These are phyloP conservation scores for Bifiguratus adelaidae DNA, from an alignment of 192 early-diverging fungal genomes.

Conservation along the genomic window DNA sequence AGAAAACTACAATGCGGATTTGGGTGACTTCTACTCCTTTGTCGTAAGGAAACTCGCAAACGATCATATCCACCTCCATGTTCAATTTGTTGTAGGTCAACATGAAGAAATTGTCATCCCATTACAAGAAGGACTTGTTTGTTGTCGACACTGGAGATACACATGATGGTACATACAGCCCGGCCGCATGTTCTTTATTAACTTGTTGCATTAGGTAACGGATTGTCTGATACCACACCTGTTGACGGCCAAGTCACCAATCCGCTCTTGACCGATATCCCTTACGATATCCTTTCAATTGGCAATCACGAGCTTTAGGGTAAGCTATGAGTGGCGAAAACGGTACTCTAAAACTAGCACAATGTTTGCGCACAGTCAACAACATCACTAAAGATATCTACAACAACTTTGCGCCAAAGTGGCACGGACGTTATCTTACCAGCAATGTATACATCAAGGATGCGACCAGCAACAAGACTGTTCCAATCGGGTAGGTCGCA, in stretches of 20 bases:
- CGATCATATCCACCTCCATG: not conserved
- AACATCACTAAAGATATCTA: conserved; percentile 7
- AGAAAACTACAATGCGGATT: conserved; percentile 28
- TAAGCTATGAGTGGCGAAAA: not conserved
- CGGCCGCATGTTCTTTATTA: not conserved
- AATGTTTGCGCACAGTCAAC: conserved; percentile 10
- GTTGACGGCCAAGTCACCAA: conserved; percentile 17
- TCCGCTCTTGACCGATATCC: conserved; percentile 20
- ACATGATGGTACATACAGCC: conserved; percentile 22
- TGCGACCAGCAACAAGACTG: conserved; percentile 23
- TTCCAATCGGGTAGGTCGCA: conserved; percentile 20
- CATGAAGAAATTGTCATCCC: conserved; percentile 31
- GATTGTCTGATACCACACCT: conserved; percentile 21
- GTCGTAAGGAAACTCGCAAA: conserved; percentile 1
- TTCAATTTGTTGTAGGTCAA: conserved; percentile 6
- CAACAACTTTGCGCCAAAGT: conserved; percentile 11
- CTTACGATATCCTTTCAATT: conserved; percentile 26
- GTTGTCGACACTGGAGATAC: conserved; percentile 39
- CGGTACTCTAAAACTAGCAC: not conserved
- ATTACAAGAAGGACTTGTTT: conserved; percentile 34
- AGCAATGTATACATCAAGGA: conserved; percentile 19
- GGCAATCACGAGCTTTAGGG: conserved; percentile 26
- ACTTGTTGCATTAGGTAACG: conserved; percentile 14
- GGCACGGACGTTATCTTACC: conserved; percentile 19
- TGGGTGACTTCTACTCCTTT: conserved; percentile 43